A percentile compares a stretch with the other conserved stretches of the same genome.
These are phyloP conservation scores for Camellia oleifera DNA, from an alignment of 179 eudicot genomes.

Conservation along the genomic window DNA sequence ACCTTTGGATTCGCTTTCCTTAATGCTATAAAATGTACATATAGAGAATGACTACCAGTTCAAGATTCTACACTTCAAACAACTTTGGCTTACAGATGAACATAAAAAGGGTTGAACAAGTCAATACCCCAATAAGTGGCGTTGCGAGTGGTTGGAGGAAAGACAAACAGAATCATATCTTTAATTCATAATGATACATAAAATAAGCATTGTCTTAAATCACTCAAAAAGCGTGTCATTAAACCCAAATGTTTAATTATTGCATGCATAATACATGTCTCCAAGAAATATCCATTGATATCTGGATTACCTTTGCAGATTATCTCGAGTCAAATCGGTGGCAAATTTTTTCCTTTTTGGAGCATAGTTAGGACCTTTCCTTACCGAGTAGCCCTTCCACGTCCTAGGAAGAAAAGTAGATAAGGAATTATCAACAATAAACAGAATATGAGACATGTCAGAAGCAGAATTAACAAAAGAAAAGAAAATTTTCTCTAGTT, in stretches of 20 bases:
- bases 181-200: background rate
- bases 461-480: background rate
- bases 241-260: background rate
- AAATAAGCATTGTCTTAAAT: background rate
- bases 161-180: background rate
- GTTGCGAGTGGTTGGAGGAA: background rate
- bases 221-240: background rate
- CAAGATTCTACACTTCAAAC: background rate
- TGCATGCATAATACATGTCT: background rate
- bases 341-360: constrained; percentile 76
- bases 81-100: background rate
- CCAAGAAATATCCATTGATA: background rate
- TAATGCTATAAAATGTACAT: background rate
- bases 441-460: background rate
- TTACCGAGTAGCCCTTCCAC: constrained; percentile 85
- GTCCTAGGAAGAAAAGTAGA: constrained; percentile 38
- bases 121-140: background rate
- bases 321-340: constrained; percentile 88
- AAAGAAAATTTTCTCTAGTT: background rate
- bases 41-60: background rate
- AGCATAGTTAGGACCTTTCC: constrained; percentile 83
- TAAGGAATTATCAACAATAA: background rate
- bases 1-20: background rate
- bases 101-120: background rate
- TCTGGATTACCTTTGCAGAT: constrained; percentile 67